A percentile compares a stretch with the other conserved stretches of the same genome.
These are phyloP conservation scores for Orbilia blumenaviensis DNA, from an alignment of 2,329 filamentous ascomycete genomes.

Conservation along the genomic window DNA sequence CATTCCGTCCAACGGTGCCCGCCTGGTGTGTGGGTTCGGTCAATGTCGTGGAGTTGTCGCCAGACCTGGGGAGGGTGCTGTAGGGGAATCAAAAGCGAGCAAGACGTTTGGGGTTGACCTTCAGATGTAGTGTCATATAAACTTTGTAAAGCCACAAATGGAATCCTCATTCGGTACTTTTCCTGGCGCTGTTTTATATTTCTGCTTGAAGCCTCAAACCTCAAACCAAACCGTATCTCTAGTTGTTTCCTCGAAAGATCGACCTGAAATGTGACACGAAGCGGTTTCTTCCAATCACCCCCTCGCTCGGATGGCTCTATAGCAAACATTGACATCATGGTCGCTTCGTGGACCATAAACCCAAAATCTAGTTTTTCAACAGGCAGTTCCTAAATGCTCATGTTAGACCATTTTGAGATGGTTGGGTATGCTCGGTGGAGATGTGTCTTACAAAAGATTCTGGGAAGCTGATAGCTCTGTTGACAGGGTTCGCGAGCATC, in stretches of 20 bases:
- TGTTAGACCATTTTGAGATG: background rate
- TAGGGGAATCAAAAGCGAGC: constrained; percentile 65
- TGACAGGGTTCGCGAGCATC: constrained; percentile 56
- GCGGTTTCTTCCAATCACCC: constrained; percentile 55
- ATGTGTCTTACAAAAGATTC: constrained; percentile 48
- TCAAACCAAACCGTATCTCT: constrained; percentile 62
- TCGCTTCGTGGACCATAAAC: constrained; percentile 65
- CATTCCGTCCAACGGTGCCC: constrained; percentile 66
- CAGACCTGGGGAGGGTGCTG: constrained; percentile 63
- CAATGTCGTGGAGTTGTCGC: constrained; percentile 58
- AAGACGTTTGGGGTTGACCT: constrained; percentile 57
- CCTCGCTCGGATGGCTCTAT: constrained; percentile 55
- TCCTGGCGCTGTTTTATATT: constrained; percentile 43
- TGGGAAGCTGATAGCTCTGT: constrained; percentile 55
- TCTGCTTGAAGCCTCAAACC: constrained; percentile 56
- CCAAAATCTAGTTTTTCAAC: constrained; percentile 70
- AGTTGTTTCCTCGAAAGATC: constrained; percentile 62
- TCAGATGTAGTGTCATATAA: constrained; percentile 57
- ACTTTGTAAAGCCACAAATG: constrained; percentile 64
- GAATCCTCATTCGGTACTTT: constrained; percentile 60
- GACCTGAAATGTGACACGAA: constrained; percentile 59
- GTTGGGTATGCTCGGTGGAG: background rate
- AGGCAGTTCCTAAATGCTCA: constrained; percentile 61
- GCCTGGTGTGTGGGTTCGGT: constrained; percentile 62
- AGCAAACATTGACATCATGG: constrained; percentile 70